Conservation (phyloP, 2,329 filamentous ascomycete species). For the Pseudogymnoascus sp. region DNA sequence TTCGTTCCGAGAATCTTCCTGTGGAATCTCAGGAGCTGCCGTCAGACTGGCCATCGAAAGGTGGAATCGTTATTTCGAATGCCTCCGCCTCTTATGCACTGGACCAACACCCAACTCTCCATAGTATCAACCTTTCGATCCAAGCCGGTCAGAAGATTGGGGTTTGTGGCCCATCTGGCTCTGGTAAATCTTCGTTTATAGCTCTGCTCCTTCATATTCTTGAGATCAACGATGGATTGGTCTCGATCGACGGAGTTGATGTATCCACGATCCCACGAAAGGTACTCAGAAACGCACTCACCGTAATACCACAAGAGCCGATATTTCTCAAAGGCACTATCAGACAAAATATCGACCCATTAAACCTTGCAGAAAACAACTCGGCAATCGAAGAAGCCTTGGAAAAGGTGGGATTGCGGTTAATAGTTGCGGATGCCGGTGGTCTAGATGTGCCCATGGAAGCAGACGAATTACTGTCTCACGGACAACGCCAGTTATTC, state of each 20-base stretch:
- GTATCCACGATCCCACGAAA: constrained; percentile 35
- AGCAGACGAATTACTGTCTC: constrained; percentile 29
- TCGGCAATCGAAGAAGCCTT: constrained; percentile 35
- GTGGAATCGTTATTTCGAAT: constrained; percentile 23
- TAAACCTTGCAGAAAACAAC: constrained; percentile 26
- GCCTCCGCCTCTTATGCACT: constrained; percentile 37
- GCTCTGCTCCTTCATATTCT: constrained; percentile 41
- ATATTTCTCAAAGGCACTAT: constrained; percentile 38
- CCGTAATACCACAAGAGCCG: constrained; percentile 42
- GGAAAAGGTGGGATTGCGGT: constrained; percentile 36
- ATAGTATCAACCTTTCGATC: constrained; percentile 59
- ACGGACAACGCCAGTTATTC: constrained; percentile 41
- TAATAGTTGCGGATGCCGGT: constrained; percentile 30
- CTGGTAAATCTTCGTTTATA: constrained; percentile 43
- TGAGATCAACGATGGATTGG: constrained; percentile 33
- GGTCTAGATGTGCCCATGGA: constrained; percentile 32
- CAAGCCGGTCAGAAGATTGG: constrained; percentile 45
- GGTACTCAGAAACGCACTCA: constrained; percentile 35
- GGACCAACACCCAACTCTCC: constrained; percentile 61
- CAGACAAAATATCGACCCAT: constrained; percentile 40
- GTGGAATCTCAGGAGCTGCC: background rate
- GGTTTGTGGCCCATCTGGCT: constrained; percentile 44
- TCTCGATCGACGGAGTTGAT: constrained; percentile 38
- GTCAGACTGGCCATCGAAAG: constrained; percentile 25
- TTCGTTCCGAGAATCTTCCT: constrained; percentile 22